Conservation (phyloP, 306 rosid species). For the Cucumis sativus region Cucumber_9930_V3 NC_026657.2:3585001-3585500, state of each 20-base stretch:
- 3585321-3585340: slow-evolving; percentile 28
- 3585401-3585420: slow-evolving; percentile 70
- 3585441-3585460: slow-evolving; percentile 48
- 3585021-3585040: slow-evolving; percentile 34
- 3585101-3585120: slow-evolving; percentile 74
- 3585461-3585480: slow-evolving; percentile 28
- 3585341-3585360: slow-evolving; percentile 19
- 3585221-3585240: slow-evolving; percentile 32
- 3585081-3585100: slow-evolving; percentile 85
- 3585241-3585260: slow-evolving; percentile 56
- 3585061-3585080: slow-evolving; percentile 85
- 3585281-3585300: slow-evolving; percentile 69
- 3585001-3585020: slow-evolving; percentile 72
- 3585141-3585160: background rate
- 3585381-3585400: slow-evolving; percentile 43
- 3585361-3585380: slow-evolving; percentile 26
- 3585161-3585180: background rate
- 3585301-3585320: slow-evolving; percentile 25
- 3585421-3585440: slow-evolving; percentile 57
- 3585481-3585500: slow-evolving; percentile 29
- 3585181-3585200: background rate
- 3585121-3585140: slow-evolving; percentile 15
- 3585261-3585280: slow-evolving; percentile 97
- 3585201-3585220: background rate
- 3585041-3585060: slow-evolving; percentile 82